Base-by-base conservation (phyloP, 2,329 filamentous ascomycete species). In the Pseudogymnoascus sp. region DNA sequence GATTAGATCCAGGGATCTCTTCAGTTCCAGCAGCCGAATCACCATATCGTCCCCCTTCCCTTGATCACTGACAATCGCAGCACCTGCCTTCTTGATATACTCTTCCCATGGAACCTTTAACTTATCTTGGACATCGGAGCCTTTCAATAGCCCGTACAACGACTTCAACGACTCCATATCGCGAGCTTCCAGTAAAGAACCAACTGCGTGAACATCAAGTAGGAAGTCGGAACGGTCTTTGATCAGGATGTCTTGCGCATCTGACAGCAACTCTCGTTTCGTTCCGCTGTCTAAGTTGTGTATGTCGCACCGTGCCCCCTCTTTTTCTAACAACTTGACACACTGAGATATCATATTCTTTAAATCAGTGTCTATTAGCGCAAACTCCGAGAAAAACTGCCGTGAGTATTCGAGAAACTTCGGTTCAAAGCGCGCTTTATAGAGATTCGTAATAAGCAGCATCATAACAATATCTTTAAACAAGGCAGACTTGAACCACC, bases 201-300 rank as follows among this genome's bases (percentile, higher is more conserved):
- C 81, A 39, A 99, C 77, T 59, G 88, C 87, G 8, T 82, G 80
- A 61, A 81, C 74, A 66, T 90, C 82, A 5, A 91, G 79, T 6
- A 93, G 78, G 66, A 86, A 82, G 13, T 79, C 78, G 21, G 88
- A 82, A 68, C 90, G 88, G 25, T 85, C 78, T 13, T 82, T 78
- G 35, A 99, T 85, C 21, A 97, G 75, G 59, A 87, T 84, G 3
- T 82, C 77, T 70, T 97, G 90, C 2, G 94, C 84, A 27, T 87
- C 78, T 18, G 86, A 82, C 42, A 93, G 84, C 4, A 97, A 77
- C 66, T 87, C 85, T 67, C 87, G 84, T 73, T 90, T 89, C 0
- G 94, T 97, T 21, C 87, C 89, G 65, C 85, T 87, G 71, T 96
- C 91, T 48, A 99, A 81, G 63, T 89, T 88, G 75, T 89, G 95